These are phyloP conservation scores for Xylariaceae sp. DNA, from an alignment of 2,329 filamentous ascomycete species.

Conservation along the genomic window DNA sequence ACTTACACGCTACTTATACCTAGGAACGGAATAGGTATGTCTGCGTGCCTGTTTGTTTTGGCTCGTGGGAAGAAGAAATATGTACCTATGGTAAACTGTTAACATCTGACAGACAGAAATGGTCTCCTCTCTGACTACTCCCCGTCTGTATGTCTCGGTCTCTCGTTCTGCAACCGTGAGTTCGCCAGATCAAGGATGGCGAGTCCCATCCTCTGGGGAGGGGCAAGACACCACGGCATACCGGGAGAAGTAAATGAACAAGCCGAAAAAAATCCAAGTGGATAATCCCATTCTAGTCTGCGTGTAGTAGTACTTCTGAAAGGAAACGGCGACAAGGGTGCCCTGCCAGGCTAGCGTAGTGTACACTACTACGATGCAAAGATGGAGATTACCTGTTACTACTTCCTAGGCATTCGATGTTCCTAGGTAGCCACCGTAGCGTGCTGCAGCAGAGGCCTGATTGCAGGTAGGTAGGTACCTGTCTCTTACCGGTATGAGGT, in stretches of 20 bases:
- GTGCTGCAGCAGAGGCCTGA: neutral
- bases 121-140: neutral
- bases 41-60: constrained; percentile 5
- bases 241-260: constrained; percentile 19
- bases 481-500: neutral
- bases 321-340: constrained; percentile 24
- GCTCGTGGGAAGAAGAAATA: constrained; percentile 13
- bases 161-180: constrained; percentile 1
- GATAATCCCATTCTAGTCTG: constrained; percentile 24
- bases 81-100: neutral
- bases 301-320: constrained; percentile 26
- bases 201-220: constrained; percentile 9
- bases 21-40: neutral
- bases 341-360: constrained; percentile 24
- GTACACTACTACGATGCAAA: constrained; percentile 23
- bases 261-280: constrained; percentile 15
- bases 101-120: constrained; percentile 3
- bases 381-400: constrained; percentile 20
- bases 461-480: neutral
- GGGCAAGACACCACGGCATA: constrained; percentile 11
- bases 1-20: neutral
- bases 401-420: neutral
- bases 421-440: neutral
- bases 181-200: constrained; percentile 28
- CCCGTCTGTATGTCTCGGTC: neutral